These are phyloP conservation scores for Aspergillus sclerotialis DNA, from an alignment of 2,329 filamentous ascomycete genomes.

Conservation along the genomic window DNA sequence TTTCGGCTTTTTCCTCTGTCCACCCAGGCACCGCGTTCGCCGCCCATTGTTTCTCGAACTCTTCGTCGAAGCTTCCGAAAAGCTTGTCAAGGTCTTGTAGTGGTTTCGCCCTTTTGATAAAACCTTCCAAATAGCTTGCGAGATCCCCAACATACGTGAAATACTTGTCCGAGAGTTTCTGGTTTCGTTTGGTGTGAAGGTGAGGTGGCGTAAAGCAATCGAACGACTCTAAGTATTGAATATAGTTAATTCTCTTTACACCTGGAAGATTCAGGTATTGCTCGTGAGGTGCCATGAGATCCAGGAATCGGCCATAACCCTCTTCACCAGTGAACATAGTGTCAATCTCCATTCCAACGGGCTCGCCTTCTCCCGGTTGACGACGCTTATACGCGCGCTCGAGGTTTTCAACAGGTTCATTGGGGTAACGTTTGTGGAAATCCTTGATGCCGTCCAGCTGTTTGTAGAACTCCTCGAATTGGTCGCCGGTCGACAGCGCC, in stretches of 20 bases:
- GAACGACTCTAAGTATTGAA: constrained; percentile 89
- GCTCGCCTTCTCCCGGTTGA: constrained; percentile 57
- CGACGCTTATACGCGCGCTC: constrained; percentile 82
- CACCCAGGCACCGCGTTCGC: constrained; percentile 74
- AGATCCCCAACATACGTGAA: constrained; percentile 81
- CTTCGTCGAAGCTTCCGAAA: constrained; percentile 66
- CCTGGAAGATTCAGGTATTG: constrained; percentile 83
- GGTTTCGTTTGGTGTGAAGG: constrained; percentile 65
- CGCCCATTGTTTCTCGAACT: constrained; percentile 79
- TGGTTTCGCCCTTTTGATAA: constrained; percentile 76
- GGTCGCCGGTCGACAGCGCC: constrained; percentile 73
- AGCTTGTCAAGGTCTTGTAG: constrained; percentile 79
- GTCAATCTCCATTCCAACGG: constrained; percentile 65
- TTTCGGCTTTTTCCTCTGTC: constrained; percentile 49
- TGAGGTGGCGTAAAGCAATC: constrained; percentile 74
- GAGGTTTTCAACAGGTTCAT: constrained; percentile 90
- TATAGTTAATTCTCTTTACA: constrained; percentile 76
- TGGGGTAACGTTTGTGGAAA: constrained; percentile 85
- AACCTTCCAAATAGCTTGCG: constrained; percentile 76
- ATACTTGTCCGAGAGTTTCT: constrained; percentile 89
- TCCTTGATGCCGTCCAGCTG: constrained; percentile 74
- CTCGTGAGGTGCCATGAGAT: constrained; percentile 77
- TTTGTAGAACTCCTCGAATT: constrained; percentile 86
- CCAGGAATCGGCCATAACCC: constrained; percentile 84
- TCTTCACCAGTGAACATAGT: constrained; percentile 95